Evolutionary conservation across 176 grass and related monocot species (phyloP), one percentile per base, ranked within the genome.

Genomic region (Carex kokanica): DNA sequence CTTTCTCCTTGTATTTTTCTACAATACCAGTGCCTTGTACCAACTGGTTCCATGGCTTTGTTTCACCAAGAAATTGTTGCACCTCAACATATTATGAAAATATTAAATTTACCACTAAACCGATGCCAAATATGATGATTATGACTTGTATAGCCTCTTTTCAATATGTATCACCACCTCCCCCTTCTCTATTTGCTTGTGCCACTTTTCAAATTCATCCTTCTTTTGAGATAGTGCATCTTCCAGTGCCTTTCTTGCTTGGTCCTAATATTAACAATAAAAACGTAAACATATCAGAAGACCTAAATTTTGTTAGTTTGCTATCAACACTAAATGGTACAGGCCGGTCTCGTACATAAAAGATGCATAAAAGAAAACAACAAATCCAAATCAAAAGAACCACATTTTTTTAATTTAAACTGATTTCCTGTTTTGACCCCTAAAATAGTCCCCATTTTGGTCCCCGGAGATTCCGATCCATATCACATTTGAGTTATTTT

Each of bases 71-170:
- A 70, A 70, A n/a, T 5, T 34, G 1, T 16, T 66, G 27, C 27
- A 16, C 32, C 0, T 17, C 1, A 0, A 16, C 11, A 66, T 34
- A 24, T 34, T 14, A 34, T 11, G 15, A 40, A 72, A 45, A 40
- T n/a, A 3, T 69, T 23, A 3, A 45, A 72, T 45, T 72, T 38
- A 72, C 68, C 38, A 45, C 13, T 72, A 17, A 47, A 34, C 18
- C 0, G 8, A 71, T 21, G 38, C 18, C 68, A 72, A 72, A 11
- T 72, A 72, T 47, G 40, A 47, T n/a, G n/a, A 72, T 21, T 21
- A 92, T 73, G 18, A 72, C 88, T 85, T 94, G 90, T 78, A 88
- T 86, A 59, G 78, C 91, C 62, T n/a, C n/a, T n/a, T n/a, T n/a
- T n/a, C n/a, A n/a, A n/a, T n/a, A n/a, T n/a, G n/a, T n/a, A n/a